phyloP scores from a whole-genome alignment of 495 filamentous ascomycete genomes.

The Letharia lupina region DNA sequence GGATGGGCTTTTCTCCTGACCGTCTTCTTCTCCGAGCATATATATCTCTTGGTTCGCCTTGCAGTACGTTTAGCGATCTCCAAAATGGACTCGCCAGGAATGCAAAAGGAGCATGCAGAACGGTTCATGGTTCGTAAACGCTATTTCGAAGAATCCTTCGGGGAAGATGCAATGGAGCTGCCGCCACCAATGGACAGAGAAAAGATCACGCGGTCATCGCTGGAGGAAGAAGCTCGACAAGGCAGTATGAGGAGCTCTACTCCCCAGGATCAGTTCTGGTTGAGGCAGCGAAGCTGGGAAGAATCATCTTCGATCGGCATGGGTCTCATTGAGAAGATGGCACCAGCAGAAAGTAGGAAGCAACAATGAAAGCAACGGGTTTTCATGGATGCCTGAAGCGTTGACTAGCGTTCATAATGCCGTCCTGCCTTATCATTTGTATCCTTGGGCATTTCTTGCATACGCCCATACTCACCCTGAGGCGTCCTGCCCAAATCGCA shows the following conservation, averaged over 20 bases:
- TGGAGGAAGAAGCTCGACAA: slow-evolving; percentile 64
- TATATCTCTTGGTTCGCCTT: slow-evolving; percentile 67
- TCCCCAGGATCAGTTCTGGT: slow-evolving; percentile 62
- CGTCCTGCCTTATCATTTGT: not conserved
- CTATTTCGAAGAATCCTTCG: slow-evolving; percentile 55
- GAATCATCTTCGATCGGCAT: slow-evolving; percentile 53
- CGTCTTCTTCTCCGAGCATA: slow-evolving; percentile 79
- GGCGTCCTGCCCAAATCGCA: not conserved
- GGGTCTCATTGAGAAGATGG: slow-evolving; percentile 46
- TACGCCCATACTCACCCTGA: not conserved
- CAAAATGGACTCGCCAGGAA: slow-evolving; percentile 77
- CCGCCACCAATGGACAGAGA: slow-evolving; percentile 31
- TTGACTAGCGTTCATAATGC: not conserved
- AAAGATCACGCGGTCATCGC: slow-evolving; percentile 35
- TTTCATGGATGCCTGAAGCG: not conserved
- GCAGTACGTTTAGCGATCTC: slow-evolving; percentile 58
- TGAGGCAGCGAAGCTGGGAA: slow-evolving; percentile 51
- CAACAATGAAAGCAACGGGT: slow-evolving; percentile 35
- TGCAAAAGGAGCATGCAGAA: slow-evolving; percentile 71
- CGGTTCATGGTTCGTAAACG: slow-evolving; percentile 65
- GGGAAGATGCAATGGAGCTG: slow-evolving; percentile 28
- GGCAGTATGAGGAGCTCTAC: slow-evolving; percentile 42
- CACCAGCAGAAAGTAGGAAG: slow-evolving; percentile 46
- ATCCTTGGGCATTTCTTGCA: not conserved
- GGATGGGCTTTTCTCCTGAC: slow-evolving; percentile 77